Conservation (phyloP, 352 stramenopile genomes). For the Aphanomyces astaci region DNA sequence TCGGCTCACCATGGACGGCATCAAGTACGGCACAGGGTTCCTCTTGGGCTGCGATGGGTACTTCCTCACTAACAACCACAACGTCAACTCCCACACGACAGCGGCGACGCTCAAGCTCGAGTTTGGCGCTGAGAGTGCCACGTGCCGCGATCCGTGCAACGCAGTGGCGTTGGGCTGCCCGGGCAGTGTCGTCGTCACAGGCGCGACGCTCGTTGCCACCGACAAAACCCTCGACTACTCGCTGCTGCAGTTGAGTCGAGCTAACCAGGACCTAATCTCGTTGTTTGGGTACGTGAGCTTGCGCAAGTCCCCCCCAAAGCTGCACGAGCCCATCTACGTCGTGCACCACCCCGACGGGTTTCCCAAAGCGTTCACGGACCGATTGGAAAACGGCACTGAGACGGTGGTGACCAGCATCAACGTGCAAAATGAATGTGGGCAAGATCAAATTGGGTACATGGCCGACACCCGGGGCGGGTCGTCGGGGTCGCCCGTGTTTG, state of each 20-base stretch:
- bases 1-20: not conserved
- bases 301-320: not conserved
- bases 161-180: slow-evolving; percentile 28
- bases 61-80: slow-evolving; percentile 56
- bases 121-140: slow-evolving; percentile 42
- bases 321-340: slow-evolving; percentile 9
- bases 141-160: slow-evolving; percentile 19
- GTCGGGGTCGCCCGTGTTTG: slow-evolving; percentile 25
- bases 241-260: slow-evolving; percentile 33
- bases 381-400: not conserved
- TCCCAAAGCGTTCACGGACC: not conserved
- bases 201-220: slow-evolving; percentile 34
- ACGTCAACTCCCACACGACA: slow-evolving; percentile 34
- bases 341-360: slow-evolving; percentile 1
- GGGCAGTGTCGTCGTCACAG: slow-evolving; percentile 36
- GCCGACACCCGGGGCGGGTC: slow-evolving; percentile 32
- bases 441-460: slow-evolving; percentile 32
- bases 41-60: not conserved
- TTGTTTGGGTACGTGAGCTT: not conserved
- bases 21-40: slow-evolving; percentile 7
- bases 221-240: slow-evolving; percentile 51
- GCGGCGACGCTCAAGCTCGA: slow-evolving; percentile 38
- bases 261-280: not conserved
- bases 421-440: slow-evolving; percentile 26
- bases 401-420: slow-evolving; percentile 9